These are phyloP conservation scores for Ampelomyces quisqualis DNA, from an alignment of 2,329 filamentous ascomycete species.

Conservation along the genomic window DNA sequence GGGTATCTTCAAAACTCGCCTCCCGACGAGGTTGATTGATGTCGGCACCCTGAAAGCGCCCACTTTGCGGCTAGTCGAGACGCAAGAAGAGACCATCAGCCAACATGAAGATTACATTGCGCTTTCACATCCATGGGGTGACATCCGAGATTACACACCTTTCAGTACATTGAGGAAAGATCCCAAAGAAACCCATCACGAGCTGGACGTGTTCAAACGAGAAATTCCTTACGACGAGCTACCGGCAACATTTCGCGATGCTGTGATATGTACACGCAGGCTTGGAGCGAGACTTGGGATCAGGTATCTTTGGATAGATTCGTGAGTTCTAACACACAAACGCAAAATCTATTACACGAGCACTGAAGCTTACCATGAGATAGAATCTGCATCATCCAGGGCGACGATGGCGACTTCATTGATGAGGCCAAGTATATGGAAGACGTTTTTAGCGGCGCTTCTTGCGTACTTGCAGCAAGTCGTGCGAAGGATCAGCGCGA, in stretches of 20 bases:
- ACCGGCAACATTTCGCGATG: slow-evolving; percentile 20
- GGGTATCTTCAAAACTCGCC: neutral
- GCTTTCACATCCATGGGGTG: slow-evolving; percentile 19
- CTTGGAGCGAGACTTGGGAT: slow-evolving; percentile 11
- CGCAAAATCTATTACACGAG: no score
- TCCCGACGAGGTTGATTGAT: slow-evolving; percentile 13
- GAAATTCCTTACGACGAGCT: slow-evolving; percentile 8
- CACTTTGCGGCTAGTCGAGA: slow-evolving; percentile 6
- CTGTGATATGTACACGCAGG: slow-evolving; percentile 12
- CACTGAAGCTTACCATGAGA: neutral
- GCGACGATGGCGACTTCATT: slow-evolving; percentile 17
- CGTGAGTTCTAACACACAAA: neutral
- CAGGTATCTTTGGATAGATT: slow-evolving; percentile 30
- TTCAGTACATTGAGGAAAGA: slow-evolving; percentile 3
- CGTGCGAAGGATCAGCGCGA: slow-evolving; percentile 8
- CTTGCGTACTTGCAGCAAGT: slow-evolving; percentile 20
- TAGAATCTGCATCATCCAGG: slow-evolving; percentile 25
- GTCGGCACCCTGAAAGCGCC: slow-evolving; percentile 1
- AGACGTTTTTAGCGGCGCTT: slow-evolving; percentile 17
- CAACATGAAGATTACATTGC: slow-evolving; percentile 9
- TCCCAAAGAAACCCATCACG: neutral
- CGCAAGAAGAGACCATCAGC: neutral
- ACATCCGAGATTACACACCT: slow-evolving; percentile 3
- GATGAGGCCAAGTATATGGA: slow-evolving; percentile 21
- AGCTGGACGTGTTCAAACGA: neutral